A percentile compares a stretch with the other conserved stretches of the same genome.
Conservation (phyloP, 805 yeast species). For the Hanseniaspora nectarophila region DNA sequence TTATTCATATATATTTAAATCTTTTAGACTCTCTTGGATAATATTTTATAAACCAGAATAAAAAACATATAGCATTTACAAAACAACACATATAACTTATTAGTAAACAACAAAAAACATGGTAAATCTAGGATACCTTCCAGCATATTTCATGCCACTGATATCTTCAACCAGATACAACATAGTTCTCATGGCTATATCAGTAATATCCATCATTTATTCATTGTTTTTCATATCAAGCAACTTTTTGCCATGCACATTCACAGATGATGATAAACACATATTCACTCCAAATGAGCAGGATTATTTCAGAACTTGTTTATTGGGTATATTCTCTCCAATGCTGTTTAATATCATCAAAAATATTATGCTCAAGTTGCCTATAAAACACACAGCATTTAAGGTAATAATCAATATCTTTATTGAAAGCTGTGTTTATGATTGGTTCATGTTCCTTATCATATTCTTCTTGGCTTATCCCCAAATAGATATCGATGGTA, state of each 20-base stretch:
- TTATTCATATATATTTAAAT: too few relatives aligned
- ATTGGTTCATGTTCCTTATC: constrained; percentile 30
- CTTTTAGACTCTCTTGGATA: too few relatives aligned
- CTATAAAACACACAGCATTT: constrained; percentile 19
- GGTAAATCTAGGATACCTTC: constrained; percentile 26
- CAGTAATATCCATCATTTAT: constrained; percentile 18
- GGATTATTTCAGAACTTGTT: constrained; percentile 32
- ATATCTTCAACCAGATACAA: constrained; percentile 25
- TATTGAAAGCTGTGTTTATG: constrained; percentile 27
- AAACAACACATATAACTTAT: too few relatives aligned
- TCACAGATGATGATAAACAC: constrained; percentile 13
- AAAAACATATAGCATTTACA: too few relatives aligned
- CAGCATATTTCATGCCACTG: constrained; percentile 28
- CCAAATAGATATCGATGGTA: constrained; percentile 21
- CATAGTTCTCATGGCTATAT: constrained; percentile 18
- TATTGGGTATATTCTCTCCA: constrained; percentile 30
- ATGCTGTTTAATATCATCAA: constrained; percentile 27
- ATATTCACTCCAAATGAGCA: constrained; percentile 30
- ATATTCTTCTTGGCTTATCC: constrained; percentile 33
- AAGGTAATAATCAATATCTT: constrained; percentile 25
- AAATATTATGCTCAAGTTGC: constrained; percentile 23
- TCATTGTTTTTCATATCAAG: constrained; percentile 20
- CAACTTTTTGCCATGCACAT: constrained; percentile 20
- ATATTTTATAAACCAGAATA: too few relatives aligned
- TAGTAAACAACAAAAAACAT: constrained; percentile 16